Evolutionary conservation across 2,329 filamentous ascomycete species (phyloP).

Genomic region (Verticillium longisporum): DNA sequence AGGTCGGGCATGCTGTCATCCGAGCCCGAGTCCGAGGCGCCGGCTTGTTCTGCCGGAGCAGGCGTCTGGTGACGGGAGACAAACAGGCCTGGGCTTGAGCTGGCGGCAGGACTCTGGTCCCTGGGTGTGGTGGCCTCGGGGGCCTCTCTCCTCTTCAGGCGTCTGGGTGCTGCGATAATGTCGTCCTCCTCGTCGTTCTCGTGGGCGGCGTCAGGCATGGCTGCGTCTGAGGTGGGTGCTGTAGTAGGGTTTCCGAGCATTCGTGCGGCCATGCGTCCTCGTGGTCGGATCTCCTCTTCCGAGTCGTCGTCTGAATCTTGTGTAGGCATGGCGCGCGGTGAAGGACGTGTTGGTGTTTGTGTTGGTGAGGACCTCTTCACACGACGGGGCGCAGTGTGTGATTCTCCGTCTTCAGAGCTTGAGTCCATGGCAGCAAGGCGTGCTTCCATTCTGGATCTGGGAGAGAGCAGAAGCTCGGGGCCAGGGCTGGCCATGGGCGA

Average conservation of each 20-base stretch:
- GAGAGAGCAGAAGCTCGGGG: constrained; percentile 40
- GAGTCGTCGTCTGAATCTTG: constrained; percentile 7
- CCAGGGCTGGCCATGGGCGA: constrained; percentile 33
- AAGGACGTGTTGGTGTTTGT: background rate
- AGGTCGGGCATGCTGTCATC: constrained; percentile 40
- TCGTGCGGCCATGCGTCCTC: constrained; percentile 57
- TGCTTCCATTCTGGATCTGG: constrained; percentile 48
- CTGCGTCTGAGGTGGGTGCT: constrained; percentile 19
- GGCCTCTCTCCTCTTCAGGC: constrained; percentile 27
- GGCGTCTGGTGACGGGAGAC: constrained; percentile 36
- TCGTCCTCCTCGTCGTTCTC: constrained; percentile 33
- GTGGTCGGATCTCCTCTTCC: constrained; percentile 38
- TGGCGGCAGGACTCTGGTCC: constrained; percentile 19
- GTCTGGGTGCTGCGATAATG: constrained; percentile 26
- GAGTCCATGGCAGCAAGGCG: constrained; percentile 43
- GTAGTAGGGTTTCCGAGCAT: constrained; percentile 40
- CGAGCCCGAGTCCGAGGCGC: constrained; percentile 26
- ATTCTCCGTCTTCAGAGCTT: constrained; percentile 38
- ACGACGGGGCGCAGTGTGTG: background rate
- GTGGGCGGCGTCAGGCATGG: constrained; percentile 21
- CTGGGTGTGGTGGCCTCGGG: constrained; percentile 25
- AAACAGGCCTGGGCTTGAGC: constrained; percentile 42
- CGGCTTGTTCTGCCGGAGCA: constrained; percentile 14
- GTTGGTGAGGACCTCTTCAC: background rate
- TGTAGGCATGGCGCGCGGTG: background rate